phyloP scores from a whole-genome alignment of 495 filamentous ascomycete species.

The Haplographium delicatum region DNA sequence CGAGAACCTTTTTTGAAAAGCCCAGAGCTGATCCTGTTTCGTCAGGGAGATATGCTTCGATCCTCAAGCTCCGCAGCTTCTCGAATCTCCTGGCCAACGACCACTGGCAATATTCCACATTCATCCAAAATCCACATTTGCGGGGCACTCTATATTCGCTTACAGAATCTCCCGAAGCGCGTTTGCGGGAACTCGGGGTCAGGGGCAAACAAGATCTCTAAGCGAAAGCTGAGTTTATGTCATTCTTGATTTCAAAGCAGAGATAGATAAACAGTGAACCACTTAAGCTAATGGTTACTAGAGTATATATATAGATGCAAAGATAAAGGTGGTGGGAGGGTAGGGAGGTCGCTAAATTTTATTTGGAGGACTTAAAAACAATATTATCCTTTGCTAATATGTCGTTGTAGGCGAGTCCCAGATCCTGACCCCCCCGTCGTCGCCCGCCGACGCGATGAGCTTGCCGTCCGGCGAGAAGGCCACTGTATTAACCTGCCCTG shows the following conservation, averaged over 20 bases:
- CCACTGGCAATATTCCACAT: too few species aligned
- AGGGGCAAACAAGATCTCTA: not conserved
- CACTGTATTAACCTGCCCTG: not conserved
- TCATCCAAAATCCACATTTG: not conserved
- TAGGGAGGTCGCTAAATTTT: not conserved
- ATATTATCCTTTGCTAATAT: not conserved
- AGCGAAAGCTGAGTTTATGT: not conserved
- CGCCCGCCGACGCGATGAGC: constrained; percentile 4
- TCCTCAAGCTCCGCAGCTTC: too few species aligned
- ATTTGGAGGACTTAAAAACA: too few species aligned
- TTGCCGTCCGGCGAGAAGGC: too few species aligned
- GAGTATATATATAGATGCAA: not conserved
- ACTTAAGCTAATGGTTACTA: not conserved
- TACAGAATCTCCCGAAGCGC: not conserved
- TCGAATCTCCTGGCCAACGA: too few species aligned
- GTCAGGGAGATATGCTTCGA: too few species aligned
- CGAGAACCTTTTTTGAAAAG: too few species aligned
- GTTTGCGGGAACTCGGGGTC: not conserved
- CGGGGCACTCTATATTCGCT: not conserved
- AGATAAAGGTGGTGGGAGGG: not conserved
- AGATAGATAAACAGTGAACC: not conserved
- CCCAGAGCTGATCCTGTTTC: too few species aligned
- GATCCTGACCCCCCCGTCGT: constrained; percentile 1
- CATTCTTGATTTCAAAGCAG: not conserved
- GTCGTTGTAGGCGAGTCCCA: not conserved